Evolutionary conservation across 2,329 filamentous ascomycete genomes (phyloP).

Genomic region (Alternaria atra): DNA sequence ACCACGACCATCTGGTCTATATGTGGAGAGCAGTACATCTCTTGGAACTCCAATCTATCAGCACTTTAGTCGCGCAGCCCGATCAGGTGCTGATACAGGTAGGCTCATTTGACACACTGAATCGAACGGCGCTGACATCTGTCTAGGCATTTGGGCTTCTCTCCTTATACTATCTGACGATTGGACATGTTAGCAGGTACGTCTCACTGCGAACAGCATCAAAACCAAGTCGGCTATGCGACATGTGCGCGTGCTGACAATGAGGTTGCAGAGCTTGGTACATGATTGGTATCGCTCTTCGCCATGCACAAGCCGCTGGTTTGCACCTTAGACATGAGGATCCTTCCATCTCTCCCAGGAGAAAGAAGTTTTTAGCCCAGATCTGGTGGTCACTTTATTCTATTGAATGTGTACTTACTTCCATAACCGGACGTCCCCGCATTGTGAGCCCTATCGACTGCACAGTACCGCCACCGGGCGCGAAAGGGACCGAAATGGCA

Average conservation of each 20-base stretch:
- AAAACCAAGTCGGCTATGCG: neutral
- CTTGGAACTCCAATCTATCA: slow-evolving; percentile 27
- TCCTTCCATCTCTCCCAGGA: slow-evolving; percentile 20
- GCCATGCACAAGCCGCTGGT: slow-evolving; percentile 48
- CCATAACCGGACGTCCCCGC: slow-evolving; percentile 49
- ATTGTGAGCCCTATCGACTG: slow-evolving; percentile 41
- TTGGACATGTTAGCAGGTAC: slow-evolving; percentile 51
- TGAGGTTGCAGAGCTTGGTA: slow-evolving; percentile 45
- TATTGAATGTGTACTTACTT: slow-evolving; percentile 45
- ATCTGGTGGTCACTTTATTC: slow-evolving; percentile 52
- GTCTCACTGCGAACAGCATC: neutral
- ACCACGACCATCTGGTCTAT: slow-evolving; percentile 44
- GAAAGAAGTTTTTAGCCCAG: slow-evolving; percentile 42
- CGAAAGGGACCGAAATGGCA: slow-evolving; percentile 6
- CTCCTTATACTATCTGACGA: slow-evolving; percentile 50
- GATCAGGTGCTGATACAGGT: slow-evolving; percentile 26
- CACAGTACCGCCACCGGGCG: slow-evolving; percentile 29
- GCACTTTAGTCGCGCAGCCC: slow-evolving; percentile 39
- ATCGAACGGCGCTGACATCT: slow-evolving; percentile 14
- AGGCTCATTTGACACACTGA: neutral
- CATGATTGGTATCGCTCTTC: slow-evolving; percentile 46
- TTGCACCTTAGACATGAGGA: slow-evolving; percentile 46
- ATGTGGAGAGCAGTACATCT: slow-evolving; percentile 36
- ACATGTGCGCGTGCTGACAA: slow-evolving; percentile 13
- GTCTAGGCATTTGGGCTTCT: slow-evolving; percentile 44